These are phyloP conservation scores for Aspergillus jensenii DNA, from an alignment of 2,329 filamentous ascomycete genomes.

Conservation along the genomic window DNA sequence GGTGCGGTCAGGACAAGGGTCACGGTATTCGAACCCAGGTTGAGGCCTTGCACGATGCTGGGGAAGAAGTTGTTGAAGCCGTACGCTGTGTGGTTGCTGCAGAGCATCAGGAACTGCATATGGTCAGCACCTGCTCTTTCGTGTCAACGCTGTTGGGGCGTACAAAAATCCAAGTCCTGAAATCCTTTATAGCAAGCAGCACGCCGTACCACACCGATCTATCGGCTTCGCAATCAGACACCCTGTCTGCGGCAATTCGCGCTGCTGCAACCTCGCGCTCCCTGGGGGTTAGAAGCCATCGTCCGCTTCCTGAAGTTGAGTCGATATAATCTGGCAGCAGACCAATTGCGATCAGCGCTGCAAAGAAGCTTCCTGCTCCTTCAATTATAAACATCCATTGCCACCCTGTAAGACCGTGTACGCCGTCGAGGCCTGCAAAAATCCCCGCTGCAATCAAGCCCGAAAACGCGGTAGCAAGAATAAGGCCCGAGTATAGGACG, in stretches of 20 bases:
- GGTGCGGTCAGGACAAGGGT: not conserved
- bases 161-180: not conserved
- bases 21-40: not conserved
- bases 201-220: not conserved
- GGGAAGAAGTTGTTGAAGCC: not conserved
- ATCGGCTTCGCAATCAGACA: not conserved
- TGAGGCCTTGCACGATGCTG: not conserved
- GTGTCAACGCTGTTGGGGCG: not conserved
- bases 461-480: not conserved
- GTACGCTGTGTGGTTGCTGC: not conserved
- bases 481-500: not conserved
- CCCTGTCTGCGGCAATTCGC: not conserved
- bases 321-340: not conserved
- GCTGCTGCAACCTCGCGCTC: not conserved
- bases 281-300: not conserved
- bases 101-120: not conserved
- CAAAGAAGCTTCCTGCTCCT: not conserved
- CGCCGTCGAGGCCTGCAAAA: not conserved
- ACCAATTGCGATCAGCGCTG: not conserved
- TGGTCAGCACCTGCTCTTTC: not conserved
- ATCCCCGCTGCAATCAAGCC: not conserved
- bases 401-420: not conserved
- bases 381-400: not conserved
- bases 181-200: not conserved
- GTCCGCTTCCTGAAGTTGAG: not conserved